Evolutionary conservation across 331 rosid species (phyloP).

Genomic region (Prunus yedoensis): DNA sequence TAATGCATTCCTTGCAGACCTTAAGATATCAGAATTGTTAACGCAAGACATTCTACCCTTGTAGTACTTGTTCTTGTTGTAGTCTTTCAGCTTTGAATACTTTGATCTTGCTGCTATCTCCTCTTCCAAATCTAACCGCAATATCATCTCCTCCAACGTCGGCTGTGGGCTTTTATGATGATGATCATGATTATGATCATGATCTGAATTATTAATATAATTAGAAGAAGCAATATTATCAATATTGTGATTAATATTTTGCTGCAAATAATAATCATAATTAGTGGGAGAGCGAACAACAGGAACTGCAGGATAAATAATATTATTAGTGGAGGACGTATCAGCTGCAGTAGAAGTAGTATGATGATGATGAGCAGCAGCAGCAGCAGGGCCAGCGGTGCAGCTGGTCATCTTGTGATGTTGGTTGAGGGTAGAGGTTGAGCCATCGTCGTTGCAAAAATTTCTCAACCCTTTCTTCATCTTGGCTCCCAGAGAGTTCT

Average conservation of each 20-base stretch:
- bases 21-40: slow-evolving; percentile 62
- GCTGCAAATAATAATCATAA: neutral
- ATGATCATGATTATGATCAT: slow-evolving; percentile 1
- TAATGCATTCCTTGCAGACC: slow-evolving; percentile 79
- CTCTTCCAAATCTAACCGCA: slow-evolving; percentile 69
- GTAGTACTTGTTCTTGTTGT: slow-evolving; percentile 9
- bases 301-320: neutral
- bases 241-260: neutral
- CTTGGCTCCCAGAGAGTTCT: slow-evolving; percentile 31
- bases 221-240: neutral
- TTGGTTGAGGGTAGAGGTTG: slow-evolving; percentile 54
- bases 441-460: slow-evolving; percentile 47
- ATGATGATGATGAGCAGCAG: neutral
- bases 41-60: slow-evolving; percentile 69
- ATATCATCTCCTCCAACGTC: slow-evolving; percentile 66
- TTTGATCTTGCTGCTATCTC: slow-evolving; percentile 57
- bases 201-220: neutral
- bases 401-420: slow-evolving; percentile 3
- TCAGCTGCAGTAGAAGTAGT: neutral
- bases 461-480: slow-evolving; percentile 41
- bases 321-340: neutral
- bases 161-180: slow-evolving; percentile 15
- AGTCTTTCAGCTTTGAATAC: slow-evolving; percentile 33
- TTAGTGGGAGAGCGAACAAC: neutral
- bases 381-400: neutral